Percentiles rank a stretch among this genome's conserved stretches.
These are phyloP conservation scores for Clitoria ternatea DNA, from an alignment of 306 rosid species.

Conservation along the genomic window DNA sequence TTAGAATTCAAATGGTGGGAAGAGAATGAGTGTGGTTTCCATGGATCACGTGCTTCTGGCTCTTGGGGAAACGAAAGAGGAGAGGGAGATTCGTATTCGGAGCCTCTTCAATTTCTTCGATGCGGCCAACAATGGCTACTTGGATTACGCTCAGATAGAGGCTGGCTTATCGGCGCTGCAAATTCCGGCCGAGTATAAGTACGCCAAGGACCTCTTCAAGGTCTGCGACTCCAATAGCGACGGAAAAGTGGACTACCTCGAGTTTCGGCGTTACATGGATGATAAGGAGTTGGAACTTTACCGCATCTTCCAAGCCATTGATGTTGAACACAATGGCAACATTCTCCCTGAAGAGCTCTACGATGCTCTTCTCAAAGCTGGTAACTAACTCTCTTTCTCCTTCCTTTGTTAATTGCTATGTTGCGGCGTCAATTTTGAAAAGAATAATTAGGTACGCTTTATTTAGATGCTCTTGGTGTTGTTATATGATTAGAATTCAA, in stretches of 20 bases:
- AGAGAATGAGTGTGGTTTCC: conserved; percentile 10
- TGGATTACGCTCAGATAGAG: conserved; percentile 47
- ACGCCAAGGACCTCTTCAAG: conserved; percentile 48
- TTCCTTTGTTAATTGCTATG: too few species aligned
- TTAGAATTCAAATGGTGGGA: not conserved
- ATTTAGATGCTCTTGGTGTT: too few species aligned
- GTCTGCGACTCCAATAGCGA: conserved; percentile 46
- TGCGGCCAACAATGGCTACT: conserved; percentile 33
- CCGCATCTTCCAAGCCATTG: conserved; percentile 51
- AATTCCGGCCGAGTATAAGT: conserved; percentile 45
- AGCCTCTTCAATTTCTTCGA: conserved; percentile 48
- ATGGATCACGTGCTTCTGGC: conserved; percentile 50
- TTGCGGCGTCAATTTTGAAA: too few species aligned
- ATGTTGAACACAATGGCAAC: conserved; percentile 46
- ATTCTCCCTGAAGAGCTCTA: conserved; percentile 56
- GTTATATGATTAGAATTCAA: too few species aligned
- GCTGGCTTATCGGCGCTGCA: conserved; percentile 45
- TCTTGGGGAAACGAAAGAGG: conserved; percentile 44
- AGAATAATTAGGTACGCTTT: too few species aligned
- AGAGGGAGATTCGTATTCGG: conserved; percentile 47
- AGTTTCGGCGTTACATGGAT: conserved; percentile 50
- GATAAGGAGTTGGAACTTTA: conserved; percentile 53
- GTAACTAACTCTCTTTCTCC: conserved; percentile 10
- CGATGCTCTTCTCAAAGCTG: conserved; percentile 54
- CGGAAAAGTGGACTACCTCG: conserved; percentile 41